Percentiles rank a stretch among this genome's conserved stretches.
Evolutionary conservation across 192 early-diverging fungal genomes (phyloP).

Genomic region (Coemansia sp.): DNA sequence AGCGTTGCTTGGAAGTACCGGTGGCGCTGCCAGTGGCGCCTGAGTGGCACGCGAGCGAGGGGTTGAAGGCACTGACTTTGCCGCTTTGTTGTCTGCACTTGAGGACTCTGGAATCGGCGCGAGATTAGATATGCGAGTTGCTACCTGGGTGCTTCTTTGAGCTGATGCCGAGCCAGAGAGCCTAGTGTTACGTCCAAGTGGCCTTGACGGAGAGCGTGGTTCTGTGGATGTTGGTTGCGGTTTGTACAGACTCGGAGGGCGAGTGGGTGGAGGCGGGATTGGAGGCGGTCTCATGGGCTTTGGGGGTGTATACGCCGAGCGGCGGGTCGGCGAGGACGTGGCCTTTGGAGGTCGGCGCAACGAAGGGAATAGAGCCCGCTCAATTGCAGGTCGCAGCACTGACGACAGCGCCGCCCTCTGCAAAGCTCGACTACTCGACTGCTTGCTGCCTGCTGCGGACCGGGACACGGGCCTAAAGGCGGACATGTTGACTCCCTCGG

Average conservation of each 20-base stretch:
- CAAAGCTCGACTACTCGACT: neutral
- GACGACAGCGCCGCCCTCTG: neutral
- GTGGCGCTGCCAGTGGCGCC: neutral
- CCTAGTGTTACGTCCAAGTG: neutral
- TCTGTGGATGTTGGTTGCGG: neutral
- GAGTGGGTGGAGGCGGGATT: conserved; percentile 2
- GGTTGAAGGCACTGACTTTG: neutral
- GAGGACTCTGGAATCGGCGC: conserved; percentile 5
- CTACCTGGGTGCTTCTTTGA: neutral
- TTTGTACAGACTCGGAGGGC: neutral
- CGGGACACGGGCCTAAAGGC: neutral
- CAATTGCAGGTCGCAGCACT: conserved; percentile 10
- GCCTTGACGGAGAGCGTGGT: neutral
- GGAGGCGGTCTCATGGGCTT: conserved; percentile 11
- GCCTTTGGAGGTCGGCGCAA: neutral
- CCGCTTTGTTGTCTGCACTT: neutral
- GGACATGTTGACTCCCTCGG: conserved; percentile 27
- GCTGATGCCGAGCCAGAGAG: conserved; percentile 3
- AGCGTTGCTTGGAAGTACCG: neutral
- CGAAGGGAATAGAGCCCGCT: conserved; percentile 15
- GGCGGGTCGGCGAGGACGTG: neutral
- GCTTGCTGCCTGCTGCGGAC: neutral
- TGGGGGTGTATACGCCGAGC: neutral
- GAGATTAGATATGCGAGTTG: neutral
- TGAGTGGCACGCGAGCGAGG: neutral